Evolutionary conservation across 129 eudicot genomes (phyloP), one percentile per base, ranked within the genome.

Genomic region (Cynara cardunculus): DNA sequence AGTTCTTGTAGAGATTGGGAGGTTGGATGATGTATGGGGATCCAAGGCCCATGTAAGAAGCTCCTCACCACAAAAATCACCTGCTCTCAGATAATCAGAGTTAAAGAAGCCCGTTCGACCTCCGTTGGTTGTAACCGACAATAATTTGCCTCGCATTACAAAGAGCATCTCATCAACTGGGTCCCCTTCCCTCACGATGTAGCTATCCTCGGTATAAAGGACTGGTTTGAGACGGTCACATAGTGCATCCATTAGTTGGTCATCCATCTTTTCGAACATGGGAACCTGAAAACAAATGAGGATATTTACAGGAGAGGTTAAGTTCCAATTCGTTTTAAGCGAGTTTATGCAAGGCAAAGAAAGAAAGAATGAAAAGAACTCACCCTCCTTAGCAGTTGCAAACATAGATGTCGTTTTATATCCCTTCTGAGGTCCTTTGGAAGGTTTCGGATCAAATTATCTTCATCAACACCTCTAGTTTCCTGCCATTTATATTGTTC

Each of bases 401-500:
- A 80, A 88, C 99, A 96, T 34, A 96, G 97, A 84, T 96, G 99
- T 24, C 99, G 98, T 64, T 93, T 92, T 67, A 96, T 96, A 72
- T 96, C 99, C 83, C 99, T 84, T 85, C 99, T 87, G 76, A 96
- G 95, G 85, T 96, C 99, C 87, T 91, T 96, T 16, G 99, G 98
- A 77, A 96, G 99, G 83, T 89, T 91, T 18, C 74, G 87, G 75
- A 91, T 86, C 79, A 96, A 82, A 80, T 83, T 91, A 75, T 96
- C 97, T 86, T 96, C 99, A 74, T 96, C 99, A 69, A 93, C 99
- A 35, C 99, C 99, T 85, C 99, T 84, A 24, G 98, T 96, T 89
- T 92, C 98, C 88, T 92, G 99, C 99, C 99, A 96, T 76, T 91
- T 92, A 77, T 96, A 96, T 41, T 96, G 99, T 79, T 92, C 98